A percentile compares a stretch with the other conserved stretches of the same genome.
Evolutionary conservation across 371 early-diverging fungal genomes (phyloP).

Genomic region (Choanephora cucurbitarum): DNA sequence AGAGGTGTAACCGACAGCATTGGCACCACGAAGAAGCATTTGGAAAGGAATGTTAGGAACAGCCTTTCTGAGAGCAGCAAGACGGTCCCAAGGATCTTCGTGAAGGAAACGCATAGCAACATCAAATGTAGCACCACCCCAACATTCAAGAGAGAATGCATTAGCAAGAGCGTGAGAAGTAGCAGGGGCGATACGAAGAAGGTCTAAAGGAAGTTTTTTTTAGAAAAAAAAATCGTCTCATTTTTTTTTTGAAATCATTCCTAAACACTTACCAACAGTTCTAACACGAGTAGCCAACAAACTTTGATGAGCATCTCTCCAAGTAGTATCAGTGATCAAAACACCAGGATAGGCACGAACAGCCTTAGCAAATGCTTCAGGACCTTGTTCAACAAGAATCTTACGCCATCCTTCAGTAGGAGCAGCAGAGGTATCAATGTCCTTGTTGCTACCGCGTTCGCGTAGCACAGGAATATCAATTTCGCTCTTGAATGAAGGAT

Average conservation of each 20-base stretch:
- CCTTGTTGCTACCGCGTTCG: constrained; percentile 37
- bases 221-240: constrained; percentile 1
- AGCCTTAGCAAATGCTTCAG: constrained; percentile 89
- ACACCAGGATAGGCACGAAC: constrained; percentile 85
- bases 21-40: constrained; percentile 97
- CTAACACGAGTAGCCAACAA: constrained; percentile 93
- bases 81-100: constrained; percentile 95
- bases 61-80: constrained; percentile 73
- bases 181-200: constrained; percentile 78
- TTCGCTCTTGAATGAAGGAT: constrained; percentile 61
- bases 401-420: constrained; percentile 86
- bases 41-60: constrained; percentile 98
- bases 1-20: constrained; percentile 96
- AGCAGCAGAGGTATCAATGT: constrained; percentile 56
- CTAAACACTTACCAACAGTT: constrained; percentile 66
- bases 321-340: constrained; percentile 91
- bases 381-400: constrained; percentile 81
- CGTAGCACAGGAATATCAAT: constrained; percentile 61
- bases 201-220: constrained; percentile 32
- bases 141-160: constrained; percentile 90
- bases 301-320: constrained; percentile 96
- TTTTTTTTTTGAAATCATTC: neutral
- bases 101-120: constrained; percentile 93
- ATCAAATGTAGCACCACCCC: constrained; percentile 96
- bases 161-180: constrained; percentile 87